Base-by-base conservation (phyloP, 2,329 filamentous ascomycete genomes). In the Microdochium trichocladiopsis region DNA sequence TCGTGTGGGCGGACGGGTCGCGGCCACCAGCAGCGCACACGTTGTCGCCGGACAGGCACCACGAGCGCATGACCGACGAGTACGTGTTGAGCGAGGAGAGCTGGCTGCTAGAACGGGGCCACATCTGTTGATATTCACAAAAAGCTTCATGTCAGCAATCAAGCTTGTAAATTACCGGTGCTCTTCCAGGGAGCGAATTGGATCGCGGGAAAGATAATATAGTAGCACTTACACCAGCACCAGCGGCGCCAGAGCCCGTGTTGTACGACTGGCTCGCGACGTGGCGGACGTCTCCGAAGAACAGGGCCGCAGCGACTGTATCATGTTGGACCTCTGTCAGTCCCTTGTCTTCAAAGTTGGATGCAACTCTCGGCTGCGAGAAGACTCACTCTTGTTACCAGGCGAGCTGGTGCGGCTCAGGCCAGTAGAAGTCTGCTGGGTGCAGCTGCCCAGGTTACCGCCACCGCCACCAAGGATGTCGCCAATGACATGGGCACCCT, bases 271-370 rank as follows among this genome's bases (percentile, higher is more conserved):
- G 61, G 54, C 59, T 54, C 9, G 59, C 57, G 18, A 56, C 53
- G 52, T 66, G 64, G n/a, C 58, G 57, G 31, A 59, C 57, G 52
- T 66, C 62, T 14, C 64, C 64, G 48, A 63, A 65, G 16, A 64
- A 31, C 2, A 58, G 52, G 3, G 51, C 59, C 8, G 62, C 61
- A 6, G 51, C 57, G 48, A 66, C 56, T 57, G 14, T 9, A 31
- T n/a, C n/a, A n/a, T n/a, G n/a, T n/a, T n/a, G n/a, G n/a, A n/a
- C n/a, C n/a, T n/a, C n/a, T n/a, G n/a, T n/a, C n/a, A n/a, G n/a
- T n/a, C 16, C 18, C 14, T 24, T 21, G 21, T 22, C 18, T 22
- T 21, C 43, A 24, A 24, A 31, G 28, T 31, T 31, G 28, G 28
- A 14, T 14, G 14, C 28, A 31, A 8, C 47, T n/a, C 10, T 6